Percentiles rank a stretch among this genome's conserved stretches.
phyloP scores from a whole-genome alignment of 768 basidiomycete species.

The Calocera cornea region DNA sequence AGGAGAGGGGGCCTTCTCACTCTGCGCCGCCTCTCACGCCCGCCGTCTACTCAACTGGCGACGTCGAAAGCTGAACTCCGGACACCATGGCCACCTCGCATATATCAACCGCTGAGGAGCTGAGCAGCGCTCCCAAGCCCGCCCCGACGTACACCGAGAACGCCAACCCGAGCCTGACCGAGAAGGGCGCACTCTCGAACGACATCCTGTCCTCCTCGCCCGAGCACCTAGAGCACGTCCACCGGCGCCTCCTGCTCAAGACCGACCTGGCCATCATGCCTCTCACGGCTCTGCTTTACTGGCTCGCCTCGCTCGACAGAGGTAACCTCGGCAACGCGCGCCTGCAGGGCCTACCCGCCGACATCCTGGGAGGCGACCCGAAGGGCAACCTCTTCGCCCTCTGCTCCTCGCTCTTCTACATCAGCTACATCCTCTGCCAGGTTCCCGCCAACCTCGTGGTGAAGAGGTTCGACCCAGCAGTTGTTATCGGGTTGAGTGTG shows the following conservation, averaged over 20 bases:
- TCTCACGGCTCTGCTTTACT: constrained; percentile 27
- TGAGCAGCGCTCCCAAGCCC: neutral
- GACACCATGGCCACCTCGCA: too few species aligned
- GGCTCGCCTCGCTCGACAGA: constrained; percentile 30
- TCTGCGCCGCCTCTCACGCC: too few species aligned
- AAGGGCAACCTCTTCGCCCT: constrained; percentile 22
- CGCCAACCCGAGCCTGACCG: neutral
- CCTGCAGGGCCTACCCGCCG: constrained; percentile 23
- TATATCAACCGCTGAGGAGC: too few species aligned
- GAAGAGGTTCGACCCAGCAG: constrained; percentile 23
- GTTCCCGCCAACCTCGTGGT: constrained; percentile 29
- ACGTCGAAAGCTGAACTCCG: too few species aligned
- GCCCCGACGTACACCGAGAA: neutral
- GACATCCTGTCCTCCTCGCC: neutral
- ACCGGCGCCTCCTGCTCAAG: constrained; percentile 9
- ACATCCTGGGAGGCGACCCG: constrained; percentile 18
- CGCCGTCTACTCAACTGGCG: too few species aligned
- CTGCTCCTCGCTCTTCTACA: constrained; percentile 20
- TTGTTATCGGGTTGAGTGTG: constrained; percentile 26
- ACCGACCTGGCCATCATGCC: constrained; percentile 26
- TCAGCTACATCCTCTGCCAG: constrained; percentile 24
- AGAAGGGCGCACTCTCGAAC: neutral
- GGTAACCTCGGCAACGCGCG: constrained; percentile 26
- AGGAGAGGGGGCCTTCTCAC: too few species aligned
- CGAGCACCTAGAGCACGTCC: neutral